phyloP scores from a whole-genome alignment of 495 filamentous ascomycete genomes.

The Aspergillus funiculosus region DNA sequence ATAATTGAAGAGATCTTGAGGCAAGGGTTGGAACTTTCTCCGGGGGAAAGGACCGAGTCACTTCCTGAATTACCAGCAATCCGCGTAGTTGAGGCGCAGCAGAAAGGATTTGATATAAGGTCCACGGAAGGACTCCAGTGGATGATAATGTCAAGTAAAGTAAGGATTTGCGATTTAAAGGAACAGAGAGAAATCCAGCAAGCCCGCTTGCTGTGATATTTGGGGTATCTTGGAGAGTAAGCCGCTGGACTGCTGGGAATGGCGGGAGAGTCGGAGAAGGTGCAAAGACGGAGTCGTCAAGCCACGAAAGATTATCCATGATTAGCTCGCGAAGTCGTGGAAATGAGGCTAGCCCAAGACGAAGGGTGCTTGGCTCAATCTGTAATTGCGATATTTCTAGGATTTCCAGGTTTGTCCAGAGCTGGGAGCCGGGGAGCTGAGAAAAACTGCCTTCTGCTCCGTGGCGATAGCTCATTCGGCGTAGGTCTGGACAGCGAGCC shows the following conservation, averaged over 20 bases:
- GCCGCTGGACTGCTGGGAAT: conserved; percentile 63
- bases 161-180: conserved; percentile 46
- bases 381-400: conserved; percentile 68
- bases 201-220: conserved; percentile 67
- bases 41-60: conserved; percentile 59
- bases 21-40: conserved; percentile 55
- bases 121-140: conserved; percentile 59
- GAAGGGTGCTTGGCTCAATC: conserved; percentile 64
- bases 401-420: conserved; percentile 76
- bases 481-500: conserved; percentile 71
- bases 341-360: conserved; percentile 64
- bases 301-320: conserved; percentile 56
- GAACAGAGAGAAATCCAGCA: conserved; percentile 51
- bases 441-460: conserved; percentile 77
- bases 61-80: conserved; percentile 61
- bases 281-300: conserved; percentile 71
- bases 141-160: conserved; percentile 56
- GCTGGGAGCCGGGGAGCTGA: conserved; percentile 53
- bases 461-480: conserved; percentile 77
- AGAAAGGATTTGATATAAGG: conserved; percentile 59
- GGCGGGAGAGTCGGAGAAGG: conserved; percentile 52
- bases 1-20: conserved; percentile 57
- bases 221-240: conserved; percentile 62
- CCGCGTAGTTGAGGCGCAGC: conserved; percentile 54
- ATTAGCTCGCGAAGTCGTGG: conserved; percentile 64